These are phyloP conservation scores for Xylaria longipes DNA, from an alignment of 495 filamentous ascomycete species.

Conservation along the genomic window DNA sequence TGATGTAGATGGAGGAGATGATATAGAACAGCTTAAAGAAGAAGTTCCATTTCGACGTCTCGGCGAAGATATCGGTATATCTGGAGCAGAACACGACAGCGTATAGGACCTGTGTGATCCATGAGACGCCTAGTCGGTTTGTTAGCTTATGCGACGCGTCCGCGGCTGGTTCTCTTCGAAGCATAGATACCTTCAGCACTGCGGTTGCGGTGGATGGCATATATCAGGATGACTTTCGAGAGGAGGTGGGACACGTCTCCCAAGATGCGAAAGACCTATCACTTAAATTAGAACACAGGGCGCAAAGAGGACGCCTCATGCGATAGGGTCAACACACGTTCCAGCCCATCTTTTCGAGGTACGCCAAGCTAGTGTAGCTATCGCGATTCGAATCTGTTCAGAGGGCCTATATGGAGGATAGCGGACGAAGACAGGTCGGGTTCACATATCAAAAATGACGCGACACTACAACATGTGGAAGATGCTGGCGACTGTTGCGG, in stretches of 20 bases:
- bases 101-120: slow-evolving; percentile 92
- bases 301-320: not conserved
- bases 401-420: not conserved
- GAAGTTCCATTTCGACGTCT: slow-evolving; percentile 64
- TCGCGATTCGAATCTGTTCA: slow-evolving; percentile 9
- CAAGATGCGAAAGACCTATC: slow-evolving; percentile 78
- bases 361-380: not conserved
- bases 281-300: slow-evolving; percentile 1
- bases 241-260: slow-evolving; percentile 83
- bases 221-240: slow-evolving; percentile 89
- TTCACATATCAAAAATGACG: slow-evolving; percentile 1
- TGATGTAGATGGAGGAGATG: slow-evolving; percentile 81
- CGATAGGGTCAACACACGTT: slow-evolving; percentile 16
- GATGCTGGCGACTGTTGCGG: too few relatives aligned
- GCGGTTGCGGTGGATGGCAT: slow-evolving; percentile 85
- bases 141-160: slow-evolving; percentile 29
- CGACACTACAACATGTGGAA: slow-evolving; percentile 8
- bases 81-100: slow-evolving; percentile 82
- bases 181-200: slow-evolving; percentile 77
- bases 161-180: not conserved
- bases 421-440: not conserved
- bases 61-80: slow-evolving; percentile 81
- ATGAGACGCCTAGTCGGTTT: slow-evolving; percentile 74
- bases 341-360: slow-evolving; percentile 28
- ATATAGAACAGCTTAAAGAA: slow-evolving; percentile 90